Conservation (phyloP, 495 filamentous ascomycete species). For the Aspergillus taichungensis region DNA sequence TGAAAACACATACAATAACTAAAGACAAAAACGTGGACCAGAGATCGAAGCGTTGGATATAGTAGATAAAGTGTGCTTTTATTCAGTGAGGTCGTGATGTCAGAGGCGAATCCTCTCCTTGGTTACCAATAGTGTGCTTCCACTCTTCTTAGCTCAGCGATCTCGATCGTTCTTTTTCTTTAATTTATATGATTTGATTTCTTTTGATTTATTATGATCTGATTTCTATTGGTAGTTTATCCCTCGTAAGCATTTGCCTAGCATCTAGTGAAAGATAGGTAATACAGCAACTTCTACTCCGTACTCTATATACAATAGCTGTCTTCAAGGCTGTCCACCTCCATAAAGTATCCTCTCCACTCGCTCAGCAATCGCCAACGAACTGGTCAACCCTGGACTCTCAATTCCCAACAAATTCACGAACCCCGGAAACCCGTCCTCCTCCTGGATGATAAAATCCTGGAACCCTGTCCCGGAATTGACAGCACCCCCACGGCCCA, state of each 20-base stretch:
- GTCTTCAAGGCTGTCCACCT: slow-evolving; percentile 10
- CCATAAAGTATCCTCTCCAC: slow-evolving; percentile 68
- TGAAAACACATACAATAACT: neutral
- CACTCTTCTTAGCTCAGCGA: neutral
- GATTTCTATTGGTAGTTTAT: neutral
- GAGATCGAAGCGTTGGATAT: too few species aligned
- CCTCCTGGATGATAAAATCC: slow-evolving; percentile 78
- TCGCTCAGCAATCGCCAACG: slow-evolving; percentile 78
- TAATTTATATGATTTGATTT: neutral
- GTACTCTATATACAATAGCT: too few species aligned
- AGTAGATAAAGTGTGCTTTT: too few species aligned
- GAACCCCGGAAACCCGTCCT: slow-evolving; percentile 78
- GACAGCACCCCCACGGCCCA: slow-evolving; percentile 50
- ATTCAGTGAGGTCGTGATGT: slow-evolving; percentile 1
- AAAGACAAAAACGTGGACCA: neutral
- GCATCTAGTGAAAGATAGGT: too few species aligned
- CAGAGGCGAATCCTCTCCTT: slow-evolving; percentile 4
- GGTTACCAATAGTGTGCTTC: neutral
- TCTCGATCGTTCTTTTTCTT: neutral
- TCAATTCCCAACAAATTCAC: slow-evolving; percentile 91
- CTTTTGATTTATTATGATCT: neutral
- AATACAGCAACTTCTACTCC: too few species aligned
- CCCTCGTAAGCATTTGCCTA: too few species aligned
- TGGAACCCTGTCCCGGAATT: slow-evolving; percentile 57
- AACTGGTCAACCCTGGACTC: slow-evolving; percentile 87